Evolutionary conservation across 2,329 filamentous ascomycete genomes (phyloP).

Genomic region (Celoporthe dispersa): DNA sequence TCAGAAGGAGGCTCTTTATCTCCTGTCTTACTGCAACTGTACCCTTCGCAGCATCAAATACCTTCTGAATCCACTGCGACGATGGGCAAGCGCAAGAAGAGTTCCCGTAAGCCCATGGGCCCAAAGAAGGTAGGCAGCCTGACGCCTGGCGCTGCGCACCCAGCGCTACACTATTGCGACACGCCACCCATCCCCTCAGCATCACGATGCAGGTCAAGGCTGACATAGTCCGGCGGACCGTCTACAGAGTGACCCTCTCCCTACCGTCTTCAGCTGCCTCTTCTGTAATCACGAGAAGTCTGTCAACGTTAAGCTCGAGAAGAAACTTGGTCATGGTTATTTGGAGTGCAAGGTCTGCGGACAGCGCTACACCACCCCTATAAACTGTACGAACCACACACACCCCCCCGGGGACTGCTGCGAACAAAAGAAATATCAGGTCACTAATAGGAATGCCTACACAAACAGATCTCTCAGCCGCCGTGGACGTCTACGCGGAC

Average conservation of each 20-base stretch:
- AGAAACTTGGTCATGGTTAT: constrained; percentile 85
- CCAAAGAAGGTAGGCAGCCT: constrained; percentile 71
- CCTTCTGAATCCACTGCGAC: constrained; percentile 24
- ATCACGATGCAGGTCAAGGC: constrained; percentile 4
- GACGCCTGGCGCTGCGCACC: not conserved
- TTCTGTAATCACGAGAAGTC: constrained; percentile 99
- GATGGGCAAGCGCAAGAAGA: constrained; percentile 96
- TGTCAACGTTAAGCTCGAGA: constrained; percentile 88
- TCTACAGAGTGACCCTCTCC: constrained; percentile 67
- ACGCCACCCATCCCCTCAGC: not conserved
- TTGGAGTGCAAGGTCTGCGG: constrained; percentile 92
- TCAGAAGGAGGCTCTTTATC: not conserved
- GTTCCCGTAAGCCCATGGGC: constrained; percentile 77
- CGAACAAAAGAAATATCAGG: not conserved
- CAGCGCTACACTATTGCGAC: not conserved
- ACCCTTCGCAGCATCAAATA: not conserved
- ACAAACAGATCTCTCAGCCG: constrained; percentile 75
- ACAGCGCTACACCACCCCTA: constrained; percentile 88
- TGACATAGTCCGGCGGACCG: constrained; percentile 1
- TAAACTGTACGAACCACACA: constrained; percentile 76
- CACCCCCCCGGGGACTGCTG: not conserved
- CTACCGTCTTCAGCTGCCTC: constrained; percentile 90
- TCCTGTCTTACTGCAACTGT: not conserved
- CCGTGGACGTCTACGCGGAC: constrained; percentile 95
- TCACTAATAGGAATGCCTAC: constrained; percentile 10